phyloP scores from a whole-genome alignment of 2,329 filamentous ascomycete species.

The Xylariaceae sp. region DNA sequence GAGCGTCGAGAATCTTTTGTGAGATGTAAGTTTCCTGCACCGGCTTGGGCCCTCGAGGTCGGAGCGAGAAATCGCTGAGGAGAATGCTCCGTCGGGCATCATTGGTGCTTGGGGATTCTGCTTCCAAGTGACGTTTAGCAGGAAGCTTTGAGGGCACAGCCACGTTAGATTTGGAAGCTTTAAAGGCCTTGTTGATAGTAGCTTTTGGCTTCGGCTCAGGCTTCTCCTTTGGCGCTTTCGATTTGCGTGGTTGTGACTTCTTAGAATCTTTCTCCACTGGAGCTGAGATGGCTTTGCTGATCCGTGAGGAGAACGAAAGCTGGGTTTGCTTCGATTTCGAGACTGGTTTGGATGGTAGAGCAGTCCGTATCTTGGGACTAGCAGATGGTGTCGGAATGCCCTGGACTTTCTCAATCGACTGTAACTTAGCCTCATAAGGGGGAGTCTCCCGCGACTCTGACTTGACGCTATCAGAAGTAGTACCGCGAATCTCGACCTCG shows the following conservation, averaged over 20 bases:
- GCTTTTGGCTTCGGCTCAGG: conserved; percentile 37
- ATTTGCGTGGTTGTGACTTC: conserved; percentile 30
- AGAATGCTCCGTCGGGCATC: conserved; percentile 15
- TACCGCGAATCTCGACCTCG: conserved; percentile 40
- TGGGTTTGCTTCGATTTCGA: conserved; percentile 49
- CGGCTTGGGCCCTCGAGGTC: conserved; percentile 21
- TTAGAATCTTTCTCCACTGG: conserved; percentile 33
- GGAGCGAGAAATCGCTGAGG: conserved; percentile 27
- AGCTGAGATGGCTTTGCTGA: conserved; percentile 21
- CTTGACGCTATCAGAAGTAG: conserved; percentile 21
- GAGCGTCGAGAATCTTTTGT: conserved; percentile 13
- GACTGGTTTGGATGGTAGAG: conserved; percentile 38
- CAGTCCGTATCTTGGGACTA: conserved; percentile 47
- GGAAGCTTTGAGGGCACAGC: conserved; percentile 21
- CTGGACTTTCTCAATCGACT: conserved; percentile 40
- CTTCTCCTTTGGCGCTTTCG: conserved; percentile 41
- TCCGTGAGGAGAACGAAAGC: conserved; percentile 40
- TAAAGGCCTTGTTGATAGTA: conserved; percentile 29
- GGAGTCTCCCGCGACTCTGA: conserved; percentile 23
- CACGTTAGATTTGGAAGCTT: conserved; percentile 24
- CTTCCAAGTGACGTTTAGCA: conserved; percentile 24
- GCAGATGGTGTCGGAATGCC: conserved; percentile 56
- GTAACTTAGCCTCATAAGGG: conserved; percentile 33
- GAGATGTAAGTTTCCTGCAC: conserved; percentile 7
- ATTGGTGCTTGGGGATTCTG: conserved; percentile 12